These are phyloP conservation scores for Zygosaccharomyces rouxii DNA, from an alignment of 805 yeast species.

Conservation along the genomic window DNA sequence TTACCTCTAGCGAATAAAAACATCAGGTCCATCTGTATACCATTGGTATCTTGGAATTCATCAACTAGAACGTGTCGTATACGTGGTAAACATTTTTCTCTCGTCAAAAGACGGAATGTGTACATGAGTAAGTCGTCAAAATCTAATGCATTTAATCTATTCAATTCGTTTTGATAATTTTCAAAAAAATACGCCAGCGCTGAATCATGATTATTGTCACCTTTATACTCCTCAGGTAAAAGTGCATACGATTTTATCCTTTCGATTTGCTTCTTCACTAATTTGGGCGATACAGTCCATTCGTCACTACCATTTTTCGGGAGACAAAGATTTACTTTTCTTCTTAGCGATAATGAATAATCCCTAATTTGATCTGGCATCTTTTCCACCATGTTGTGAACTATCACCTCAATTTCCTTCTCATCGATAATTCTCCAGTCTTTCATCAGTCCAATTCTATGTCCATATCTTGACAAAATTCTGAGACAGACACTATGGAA, in stretches of 20 bases:
- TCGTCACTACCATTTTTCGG: constrained; percentile 26
- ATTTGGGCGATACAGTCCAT: constrained; percentile 41
- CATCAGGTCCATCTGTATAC: constrained; percentile 68
- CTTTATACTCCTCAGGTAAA: constrained; percentile 39
- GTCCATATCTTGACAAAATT: constrained; percentile 54
- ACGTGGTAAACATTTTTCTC: constrained; percentile 41
- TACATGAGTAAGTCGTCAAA: constrained; percentile 76
- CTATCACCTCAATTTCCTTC: constrained; percentile 44
- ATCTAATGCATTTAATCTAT: constrained; percentile 49
- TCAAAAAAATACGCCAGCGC: constrained; percentile 43
- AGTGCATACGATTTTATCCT: constrained; percentile 52
- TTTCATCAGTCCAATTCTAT: constrained; percentile 40
- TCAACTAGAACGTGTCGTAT: constrained; percentile 78
- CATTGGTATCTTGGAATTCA: constrained; percentile 91
- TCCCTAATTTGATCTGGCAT: constrained; percentile 35
- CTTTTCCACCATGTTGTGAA: constrained; percentile 36
- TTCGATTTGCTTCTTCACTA: constrained; percentile 46
- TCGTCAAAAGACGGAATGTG: constrained; percentile 47
- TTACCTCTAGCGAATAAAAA: constrained; percentile 45
- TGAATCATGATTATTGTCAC: constrained; percentile 26
- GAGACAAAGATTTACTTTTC: constrained; percentile 29
- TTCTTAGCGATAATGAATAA: constrained; percentile 27
- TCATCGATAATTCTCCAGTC: constrained; percentile 59
- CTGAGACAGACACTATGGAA: constrained; percentile 79
- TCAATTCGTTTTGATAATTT: constrained; percentile 49